These are phyloP conservation scores for Syzygium aqueum DNA, from an alignment of 345 rosid genomes.

Conservation along the genomic window DNA sequence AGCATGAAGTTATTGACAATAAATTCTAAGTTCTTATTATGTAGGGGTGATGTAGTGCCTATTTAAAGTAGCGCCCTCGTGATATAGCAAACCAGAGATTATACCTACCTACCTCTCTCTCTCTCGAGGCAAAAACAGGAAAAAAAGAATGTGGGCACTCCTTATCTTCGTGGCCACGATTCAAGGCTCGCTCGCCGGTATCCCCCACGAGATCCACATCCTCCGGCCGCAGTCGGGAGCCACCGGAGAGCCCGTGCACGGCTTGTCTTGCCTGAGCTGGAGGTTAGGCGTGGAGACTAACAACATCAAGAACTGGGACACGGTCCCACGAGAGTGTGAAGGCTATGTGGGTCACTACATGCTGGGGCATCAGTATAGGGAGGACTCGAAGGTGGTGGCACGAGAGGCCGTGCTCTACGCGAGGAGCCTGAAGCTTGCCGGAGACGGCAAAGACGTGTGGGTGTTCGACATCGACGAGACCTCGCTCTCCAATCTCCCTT, in stretches of 20 bases:
- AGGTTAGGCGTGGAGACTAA: constrained; percentile 52
- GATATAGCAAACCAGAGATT: neutral
- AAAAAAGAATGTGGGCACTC: neutral
- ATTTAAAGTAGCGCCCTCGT: neutral
- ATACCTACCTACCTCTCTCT: neutral
- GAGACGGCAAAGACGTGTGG: constrained; percentile 33
- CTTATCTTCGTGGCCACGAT: neutral
- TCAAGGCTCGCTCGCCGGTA: neutral
- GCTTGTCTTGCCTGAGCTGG: constrained; percentile 51
- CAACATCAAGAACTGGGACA: constrained; percentile 34
- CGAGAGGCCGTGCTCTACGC: constrained; percentile 29
- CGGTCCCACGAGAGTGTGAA: constrained; percentile 38
- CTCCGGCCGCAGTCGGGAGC: constrained; percentile 28
- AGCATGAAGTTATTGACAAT: neutral
- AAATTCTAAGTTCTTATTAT: neutral
- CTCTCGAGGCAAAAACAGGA: neutral
- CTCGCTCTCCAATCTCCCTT: constrained; percentile 26
- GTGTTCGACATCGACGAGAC: constrained; percentile 45
- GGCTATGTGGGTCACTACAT: constrained; percentile 47
- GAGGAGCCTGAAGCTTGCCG: constrained; percentile 13
- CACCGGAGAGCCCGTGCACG: neutral
- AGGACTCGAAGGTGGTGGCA: constrained; percentile 30
- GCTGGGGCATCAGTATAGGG: constrained; percentile 30
- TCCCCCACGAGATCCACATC: constrained; percentile 21
- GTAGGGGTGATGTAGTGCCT: neutral